A percentile compares a stretch with the other conserved stretches of the same genome.
Conservation (phyloP, 225 moss, liverwort and hornwort species). For the Bryum argenteum region DNA sequence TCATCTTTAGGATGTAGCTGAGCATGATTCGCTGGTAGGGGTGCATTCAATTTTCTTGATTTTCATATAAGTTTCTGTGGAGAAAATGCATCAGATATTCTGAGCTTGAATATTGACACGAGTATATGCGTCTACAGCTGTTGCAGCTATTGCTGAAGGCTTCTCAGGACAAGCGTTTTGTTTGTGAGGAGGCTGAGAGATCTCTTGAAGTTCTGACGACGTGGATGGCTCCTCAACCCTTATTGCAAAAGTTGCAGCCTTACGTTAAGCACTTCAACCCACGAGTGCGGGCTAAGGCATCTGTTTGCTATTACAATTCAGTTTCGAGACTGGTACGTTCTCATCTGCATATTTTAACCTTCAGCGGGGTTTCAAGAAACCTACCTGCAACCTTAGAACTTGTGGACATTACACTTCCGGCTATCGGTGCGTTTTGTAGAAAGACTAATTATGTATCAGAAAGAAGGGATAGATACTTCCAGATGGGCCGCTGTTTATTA, state of each 20-base stretch:
- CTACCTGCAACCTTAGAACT: background rate
- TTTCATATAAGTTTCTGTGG: background rate
- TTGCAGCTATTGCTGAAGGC: constrained; percentile 94
- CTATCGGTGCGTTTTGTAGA: background rate
- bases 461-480: background rate
- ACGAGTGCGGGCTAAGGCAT: constrained; percentile 91
- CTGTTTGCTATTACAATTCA: constrained; percentile 81
- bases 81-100: background rate
- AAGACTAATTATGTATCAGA: background rate
- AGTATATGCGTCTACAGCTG: constrained; percentile 56
- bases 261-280: constrained; percentile 91
- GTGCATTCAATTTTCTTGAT: background rate
- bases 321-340: constrained; percentile 73
- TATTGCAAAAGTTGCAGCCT: constrained; percentile 81
- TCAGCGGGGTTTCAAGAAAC: background rate
- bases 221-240: constrained; percentile 68
- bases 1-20: background rate
- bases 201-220: constrained; percentile 76
- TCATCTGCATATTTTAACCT: constrained; percentile 13
- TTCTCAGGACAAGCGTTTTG: constrained; percentile 97
- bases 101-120: constrained; percentile 24
- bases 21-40: background rate
- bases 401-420: background rate
- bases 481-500: background rate
- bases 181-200: constrained; percentile 96